Percentiles rank a stretch among this genome's conserved stretches.
Evolutionary conservation across 805 yeast genomes (phyloP).

Genomic region (Cyberlindnera misumaiensis): DNA sequence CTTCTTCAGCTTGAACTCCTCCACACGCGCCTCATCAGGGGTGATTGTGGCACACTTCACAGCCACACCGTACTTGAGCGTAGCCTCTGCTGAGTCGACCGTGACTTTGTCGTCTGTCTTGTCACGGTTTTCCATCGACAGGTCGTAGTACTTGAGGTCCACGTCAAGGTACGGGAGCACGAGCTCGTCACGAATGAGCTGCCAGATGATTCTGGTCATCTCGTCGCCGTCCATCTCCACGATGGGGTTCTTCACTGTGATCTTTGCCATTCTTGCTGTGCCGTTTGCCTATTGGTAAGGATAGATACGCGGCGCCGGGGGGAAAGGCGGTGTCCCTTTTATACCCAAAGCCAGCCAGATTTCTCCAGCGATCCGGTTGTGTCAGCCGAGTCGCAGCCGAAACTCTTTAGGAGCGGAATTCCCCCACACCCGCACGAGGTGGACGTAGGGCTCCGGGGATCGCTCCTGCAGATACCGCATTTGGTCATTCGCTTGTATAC

Average conservation of each 20-base stretch:
- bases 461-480: no score
- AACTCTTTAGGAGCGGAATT: no score
- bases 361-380: background rate
- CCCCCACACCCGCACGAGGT: no score
- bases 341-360: background rate
- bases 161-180: conserved; percentile 80
- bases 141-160: conserved; percentile 86
- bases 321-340: conserved; percentile 1
- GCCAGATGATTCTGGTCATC: conserved; percentile 96
- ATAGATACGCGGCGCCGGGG: no score
- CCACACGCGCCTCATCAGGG: conserved; percentile 94
- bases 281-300: background rate
- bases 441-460: no score
- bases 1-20: conserved; percentile 83
- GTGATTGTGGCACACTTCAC: conserved; percentile 98
- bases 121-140: conserved; percentile 83
- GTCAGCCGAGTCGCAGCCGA: conserved; percentile 4
- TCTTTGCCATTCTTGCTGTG: conserved; percentile 34
- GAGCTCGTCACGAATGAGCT: conserved; percentile 77
- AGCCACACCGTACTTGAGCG: conserved; percentile 82
- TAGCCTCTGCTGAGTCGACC: conserved; percentile 83
- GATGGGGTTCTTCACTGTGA: conserved; percentile 78
- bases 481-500: no score
- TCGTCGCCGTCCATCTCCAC: conserved; percentile 99
- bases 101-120: conserved; percentile 85